These are phyloP conservation scores for Fraxinus cuspidata DNA, from an alignment of 257 asterid genomes.

Conservation along the genomic window DNA sequence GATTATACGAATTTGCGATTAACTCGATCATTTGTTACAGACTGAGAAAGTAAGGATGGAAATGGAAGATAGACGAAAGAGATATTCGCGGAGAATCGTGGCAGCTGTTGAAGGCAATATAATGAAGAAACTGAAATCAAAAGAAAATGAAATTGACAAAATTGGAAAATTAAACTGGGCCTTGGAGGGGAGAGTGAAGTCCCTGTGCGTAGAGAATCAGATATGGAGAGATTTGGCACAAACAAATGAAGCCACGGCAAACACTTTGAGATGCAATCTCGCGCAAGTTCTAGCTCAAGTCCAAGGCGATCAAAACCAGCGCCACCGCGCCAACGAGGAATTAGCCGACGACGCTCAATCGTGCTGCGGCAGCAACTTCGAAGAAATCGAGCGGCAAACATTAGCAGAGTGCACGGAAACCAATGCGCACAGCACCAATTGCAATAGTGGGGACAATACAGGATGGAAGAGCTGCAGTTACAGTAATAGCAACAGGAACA, in stretches of 20 bases:
- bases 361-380: slow-evolving; percentile 47
- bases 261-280: slow-evolving; percentile 44
- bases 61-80: slow-evolving; percentile 43
- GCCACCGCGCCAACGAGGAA: slow-evolving; percentile 16
- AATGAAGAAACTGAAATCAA: slow-evolving; percentile 42
- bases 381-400: slow-evolving; percentile 9
- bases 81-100: slow-evolving; percentile 38
- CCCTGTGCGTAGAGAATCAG: slow-evolving; percentile 49
- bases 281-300: slow-evolving; percentile 47
- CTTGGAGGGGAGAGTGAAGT: slow-evolving; percentile 48
- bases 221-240: slow-evolving; percentile 57
- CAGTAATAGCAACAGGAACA: slow-evolving; percentile 9
- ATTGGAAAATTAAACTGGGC: slow-evolving; percentile 49
- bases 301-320: slow-evolving; percentile 27
- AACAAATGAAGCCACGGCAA: slow-evolving; percentile 51
- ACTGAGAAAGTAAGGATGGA: slow-evolving; percentile 48
- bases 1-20: not conserved
- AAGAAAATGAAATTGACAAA: slow-evolving; percentile 44
- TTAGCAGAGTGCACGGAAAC: slow-evolving; percentile 6
- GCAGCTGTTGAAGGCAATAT: slow-evolving; percentile 42
- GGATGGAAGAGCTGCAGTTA: not conserved
- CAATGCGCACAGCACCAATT: not conserved
- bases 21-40: slow-evolving; percentile 22
- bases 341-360: slow-evolving; percentile 48
- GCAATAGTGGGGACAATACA: not conserved